Conservation (phyloP, 2,329 filamentous ascomycete species). For the Cladosporium sphaerospermum region DNA sequence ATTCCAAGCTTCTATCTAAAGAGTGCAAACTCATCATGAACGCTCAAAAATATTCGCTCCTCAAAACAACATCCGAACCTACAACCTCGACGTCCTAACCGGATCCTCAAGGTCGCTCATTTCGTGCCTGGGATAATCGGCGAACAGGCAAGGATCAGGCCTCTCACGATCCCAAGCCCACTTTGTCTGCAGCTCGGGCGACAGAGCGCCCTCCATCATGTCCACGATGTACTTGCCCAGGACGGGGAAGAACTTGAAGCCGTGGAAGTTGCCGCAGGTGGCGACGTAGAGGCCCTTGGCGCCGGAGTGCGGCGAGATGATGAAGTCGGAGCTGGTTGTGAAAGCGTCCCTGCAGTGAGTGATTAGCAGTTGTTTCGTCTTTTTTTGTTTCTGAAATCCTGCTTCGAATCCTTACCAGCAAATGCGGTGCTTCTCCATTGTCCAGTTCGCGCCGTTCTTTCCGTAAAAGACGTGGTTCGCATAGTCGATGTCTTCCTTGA, state of each 20-base stretch:
- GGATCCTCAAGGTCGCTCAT: conserved; percentile 47
- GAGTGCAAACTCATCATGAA: neutral
- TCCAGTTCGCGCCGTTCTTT: conserved; percentile 49
- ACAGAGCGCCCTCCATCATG: conserved; percentile 35
- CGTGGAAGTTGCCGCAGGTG: conserved; percentile 39
- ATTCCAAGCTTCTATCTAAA: neutral
- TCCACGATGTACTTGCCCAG: conserved; percentile 31
- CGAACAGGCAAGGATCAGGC: conserved; percentile 47
- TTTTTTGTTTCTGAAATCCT: neutral
- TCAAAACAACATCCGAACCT: conserved; percentile 6
- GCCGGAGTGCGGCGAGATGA: conserved; percentile 41
- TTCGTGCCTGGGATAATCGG: conserved; percentile 53
- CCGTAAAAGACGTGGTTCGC: conserved; percentile 56
- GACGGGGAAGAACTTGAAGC: conserved; percentile 34
- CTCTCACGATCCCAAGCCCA: conserved; percentile 58
- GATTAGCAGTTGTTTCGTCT: neutral
- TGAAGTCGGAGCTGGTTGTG: conserved; percentile 50
- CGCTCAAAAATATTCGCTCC: neutral
- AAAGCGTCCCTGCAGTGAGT: conserved; percentile 53
- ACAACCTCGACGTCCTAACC: conserved; percentile 15
- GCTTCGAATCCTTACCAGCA: conserved; percentile 53
- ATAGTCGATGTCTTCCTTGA: conserved; percentile 55
- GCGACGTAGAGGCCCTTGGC: conserved; percentile 39
- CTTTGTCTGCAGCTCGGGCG: conserved; percentile 38
- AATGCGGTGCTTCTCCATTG: conserved; percentile 56